These are phyloP conservation scores for Pseudomonodictys pantanalensis DNA, from an alignment of 495 filamentous ascomycete genomes.

Conservation along the genomic window DNA sequence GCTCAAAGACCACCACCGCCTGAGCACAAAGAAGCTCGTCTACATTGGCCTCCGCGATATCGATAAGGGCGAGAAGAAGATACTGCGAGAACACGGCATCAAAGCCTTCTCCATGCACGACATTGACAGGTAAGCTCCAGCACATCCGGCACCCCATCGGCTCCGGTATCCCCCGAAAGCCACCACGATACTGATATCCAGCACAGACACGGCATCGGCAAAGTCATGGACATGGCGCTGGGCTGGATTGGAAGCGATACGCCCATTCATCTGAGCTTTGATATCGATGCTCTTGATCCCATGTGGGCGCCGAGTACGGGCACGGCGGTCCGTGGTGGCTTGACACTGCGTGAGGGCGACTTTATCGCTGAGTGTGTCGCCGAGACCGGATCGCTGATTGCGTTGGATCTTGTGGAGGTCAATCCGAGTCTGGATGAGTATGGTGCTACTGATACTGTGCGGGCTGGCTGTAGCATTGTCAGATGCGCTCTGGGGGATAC, in stretches of 20 bases:
- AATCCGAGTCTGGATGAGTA: conserved; percentile 79
- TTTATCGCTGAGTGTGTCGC: conserved; percentile 97
- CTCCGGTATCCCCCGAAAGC: neutral
- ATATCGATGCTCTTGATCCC: conserved; percentile 94
- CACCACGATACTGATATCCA: conserved; percentile 11
- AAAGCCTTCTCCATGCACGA: conserved; percentile 99
- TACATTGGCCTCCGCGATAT: conserved; percentile 97
- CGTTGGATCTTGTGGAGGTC: conserved; percentile 94
- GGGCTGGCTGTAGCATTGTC: conserved; percentile 85
- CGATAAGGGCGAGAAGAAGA: conserved; percentile 83
- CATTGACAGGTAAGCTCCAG: conserved; percentile 77
- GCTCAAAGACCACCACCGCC: conserved; percentile 62
- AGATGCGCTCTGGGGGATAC: conserved; percentile 90
- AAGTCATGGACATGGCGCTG: conserved; percentile 95
- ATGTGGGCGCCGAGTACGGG: conserved; percentile 95
- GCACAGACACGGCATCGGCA: conserved; percentile 82
- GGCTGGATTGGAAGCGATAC: conserved; percentile 91
- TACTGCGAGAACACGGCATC: conserved; percentile 82
- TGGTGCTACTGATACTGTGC: conserved; percentile 82
- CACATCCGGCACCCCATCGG: neutral
- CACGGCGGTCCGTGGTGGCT: conserved; percentile 89
- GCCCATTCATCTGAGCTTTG: conserved; percentile 94
- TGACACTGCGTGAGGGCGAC: conserved; percentile 94
- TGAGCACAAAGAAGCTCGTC: conserved; percentile 82
- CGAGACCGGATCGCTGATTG: conserved; percentile 84